A percentile compares a stretch with the other conserved stretches of the same genome.
phyloP scores from a whole-genome alignment of 345 rosid species.

The Microcos paniculata region DNA sequence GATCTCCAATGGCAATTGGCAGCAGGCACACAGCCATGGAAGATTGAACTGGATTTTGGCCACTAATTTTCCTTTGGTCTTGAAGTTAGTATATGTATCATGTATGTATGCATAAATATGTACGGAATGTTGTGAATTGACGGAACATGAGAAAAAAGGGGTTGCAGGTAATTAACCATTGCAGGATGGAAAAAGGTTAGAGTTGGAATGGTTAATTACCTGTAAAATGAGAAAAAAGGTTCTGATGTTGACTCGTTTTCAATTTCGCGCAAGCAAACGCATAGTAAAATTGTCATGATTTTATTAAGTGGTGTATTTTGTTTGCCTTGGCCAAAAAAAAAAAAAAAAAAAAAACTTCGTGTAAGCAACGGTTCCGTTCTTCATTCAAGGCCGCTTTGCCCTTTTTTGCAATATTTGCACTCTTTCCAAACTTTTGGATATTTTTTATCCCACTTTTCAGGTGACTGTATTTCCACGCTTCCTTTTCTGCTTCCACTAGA shows the following conservation, averaged over 20 bases:
- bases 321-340: no score
- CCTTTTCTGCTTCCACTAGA: background rate
- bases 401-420: background rate
- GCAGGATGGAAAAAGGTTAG: background rate
- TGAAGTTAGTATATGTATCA: background rate
- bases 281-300: no score
- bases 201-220: no score
- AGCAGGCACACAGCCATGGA: background rate
- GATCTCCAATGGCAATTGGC: background rate
- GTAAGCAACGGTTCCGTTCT: background rate
- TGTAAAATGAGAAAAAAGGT: no score
- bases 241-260: no score
- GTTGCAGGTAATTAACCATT: background rate
- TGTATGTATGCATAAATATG: background rate
- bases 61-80: background rate
- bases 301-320: no score
- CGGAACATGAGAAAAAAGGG: background rate
- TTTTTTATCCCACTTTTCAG: background rate
- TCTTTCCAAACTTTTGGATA: background rate
- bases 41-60: background rate
- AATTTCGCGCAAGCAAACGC: no score
- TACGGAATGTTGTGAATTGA: background rate
- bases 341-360: no score
- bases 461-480: constrained; percentile 2
- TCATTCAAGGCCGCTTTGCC: background rate